phyloP scores from a whole-genome alignment of 768 basidiomycete species.

The Cantharellus cinnabarinus region DNA sequence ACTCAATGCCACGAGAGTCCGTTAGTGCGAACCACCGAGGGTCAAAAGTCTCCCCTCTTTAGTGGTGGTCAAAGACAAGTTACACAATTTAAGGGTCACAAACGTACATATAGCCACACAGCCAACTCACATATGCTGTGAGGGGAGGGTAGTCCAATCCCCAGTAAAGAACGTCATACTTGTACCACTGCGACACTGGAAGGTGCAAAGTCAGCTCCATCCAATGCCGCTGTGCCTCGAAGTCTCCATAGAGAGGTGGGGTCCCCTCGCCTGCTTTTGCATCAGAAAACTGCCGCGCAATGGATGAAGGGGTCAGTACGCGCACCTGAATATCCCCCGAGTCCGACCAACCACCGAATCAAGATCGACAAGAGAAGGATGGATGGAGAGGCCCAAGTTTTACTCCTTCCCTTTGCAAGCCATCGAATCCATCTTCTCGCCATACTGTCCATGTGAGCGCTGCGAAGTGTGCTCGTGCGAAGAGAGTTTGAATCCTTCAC shows the following conservation, averaged over 20 bases:
- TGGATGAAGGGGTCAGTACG: background rate
- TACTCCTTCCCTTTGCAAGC: conserved; percentile 54
- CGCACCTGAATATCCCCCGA: conserved; percentile 71
- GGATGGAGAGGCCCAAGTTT: conserved; percentile 35
- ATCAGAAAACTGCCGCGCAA: background rate
- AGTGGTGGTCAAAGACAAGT: background rate
- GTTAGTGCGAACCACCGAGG: conserved; percentile 52
- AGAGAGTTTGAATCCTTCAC: background rate
- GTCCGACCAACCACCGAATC: conserved; percentile 47
- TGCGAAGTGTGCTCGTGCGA: background rate
- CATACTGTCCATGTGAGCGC: conserved; percentile 13
- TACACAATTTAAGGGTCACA: background rate
- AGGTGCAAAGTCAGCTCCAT: conserved; percentile 77
- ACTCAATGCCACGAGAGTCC: conserved; percentile 53
- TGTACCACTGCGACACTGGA: conserved; percentile 65
- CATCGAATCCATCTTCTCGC: conserved; percentile 50
- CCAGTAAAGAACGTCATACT: conserved; percentile 78
- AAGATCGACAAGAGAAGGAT: conserved; percentile 32
- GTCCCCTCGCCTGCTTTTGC: conserved; percentile 34
- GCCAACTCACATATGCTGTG: conserved; percentile 76
- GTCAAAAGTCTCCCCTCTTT: conserved; percentile 30
- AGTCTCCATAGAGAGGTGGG: conserved; percentile 80
- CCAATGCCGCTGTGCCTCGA: conserved; percentile 89
- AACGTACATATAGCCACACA: conserved; percentile 56
- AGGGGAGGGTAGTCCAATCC: conserved; percentile 88